Evolutionary conservation across 495 filamentous ascomycete species (phyloP).

Genomic region (Penicillium canescens): DNA sequence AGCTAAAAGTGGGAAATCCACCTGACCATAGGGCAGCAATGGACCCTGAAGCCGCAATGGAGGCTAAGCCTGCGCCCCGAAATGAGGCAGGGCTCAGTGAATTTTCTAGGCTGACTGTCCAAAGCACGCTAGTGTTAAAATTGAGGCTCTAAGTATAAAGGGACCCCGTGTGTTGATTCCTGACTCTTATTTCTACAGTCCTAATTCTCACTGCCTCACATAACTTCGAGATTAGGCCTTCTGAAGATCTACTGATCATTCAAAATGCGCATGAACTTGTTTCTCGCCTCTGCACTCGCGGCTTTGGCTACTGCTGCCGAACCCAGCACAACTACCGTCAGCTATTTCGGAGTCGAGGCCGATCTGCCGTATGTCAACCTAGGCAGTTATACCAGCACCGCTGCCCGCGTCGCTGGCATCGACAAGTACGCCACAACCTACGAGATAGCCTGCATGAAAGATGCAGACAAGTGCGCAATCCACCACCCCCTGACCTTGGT

Average conservation of each 20-base stretch:
- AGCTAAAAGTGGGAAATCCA: too few relatives aligned
- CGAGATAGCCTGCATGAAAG: conserved; percentile 20
- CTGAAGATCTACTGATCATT: background rate
- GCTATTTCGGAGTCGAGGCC: background rate
- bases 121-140: too few relatives aligned
- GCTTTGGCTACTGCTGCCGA: conserved; percentile 6
- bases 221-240: background rate
- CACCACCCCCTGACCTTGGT: conserved; percentile 25
- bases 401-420: conserved; percentile 23
- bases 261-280: conserved; percentile 3
- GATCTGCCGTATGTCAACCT: background rate
- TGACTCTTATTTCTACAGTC: background rate
- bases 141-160: too few relatives aligned
- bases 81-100: too few relatives aligned
- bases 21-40: too few relatives aligned
- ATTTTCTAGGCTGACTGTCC: too few relatives aligned
- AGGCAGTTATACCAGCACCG: conserved; percentile 17
- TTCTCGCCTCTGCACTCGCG: conserved; percentile 3
- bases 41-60: too few relatives aligned
- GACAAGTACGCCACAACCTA: conserved; percentile 28
- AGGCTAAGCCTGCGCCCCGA: too few relatives aligned
- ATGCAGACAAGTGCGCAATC: conserved; percentile 21
- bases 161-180: too few relatives aligned
- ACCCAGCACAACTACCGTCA: conserved; percentile 11
- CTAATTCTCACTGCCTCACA: background rate